Conservation (phyloP, 495 filamentous ascomycete genomes). For the Niebla homalea region DNA sequence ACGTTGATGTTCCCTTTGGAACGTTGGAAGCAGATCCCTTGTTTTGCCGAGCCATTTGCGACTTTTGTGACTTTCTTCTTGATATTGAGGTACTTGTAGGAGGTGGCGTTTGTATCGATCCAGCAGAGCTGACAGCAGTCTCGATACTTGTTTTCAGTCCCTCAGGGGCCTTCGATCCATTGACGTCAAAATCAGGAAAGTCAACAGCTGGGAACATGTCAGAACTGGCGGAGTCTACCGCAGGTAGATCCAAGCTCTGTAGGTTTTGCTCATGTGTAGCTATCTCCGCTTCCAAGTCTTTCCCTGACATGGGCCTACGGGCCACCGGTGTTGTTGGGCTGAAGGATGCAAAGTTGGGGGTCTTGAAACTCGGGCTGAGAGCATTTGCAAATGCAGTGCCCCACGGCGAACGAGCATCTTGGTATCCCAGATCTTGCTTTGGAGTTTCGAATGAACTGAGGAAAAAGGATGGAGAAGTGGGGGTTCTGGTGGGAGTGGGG, state of each 20-base stretch:
- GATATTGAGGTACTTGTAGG: conserved; percentile 43
- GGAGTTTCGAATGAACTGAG: conserved; percentile 55
- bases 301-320: conserved; percentile 16
- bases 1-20: conserved; percentile 10
- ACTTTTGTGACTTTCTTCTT: conserved; percentile 22
- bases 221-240: conserved; percentile 35
- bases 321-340: conserved; percentile 15
- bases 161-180: conserved; percentile 1
- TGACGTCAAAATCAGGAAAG: background rate
- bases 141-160: conserved; percentile 27
- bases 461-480: conserved; percentile 49
- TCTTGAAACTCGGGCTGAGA: conserved; percentile 40
- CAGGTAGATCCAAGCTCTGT: background rate
- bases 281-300: conserved; percentile 30
- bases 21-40: conserved; percentile 19
- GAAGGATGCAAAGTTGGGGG: conserved; percentile 31
- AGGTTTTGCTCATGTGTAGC: conserved; percentile 31
- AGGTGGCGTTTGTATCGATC: conserved; percentile 54
- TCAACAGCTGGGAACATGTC: conserved; percentile 38
- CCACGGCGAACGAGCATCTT: conserved; percentile 39
- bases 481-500: conserved; percentile 63
- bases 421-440: conserved; percentile 42
- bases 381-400: conserved; percentile 40
- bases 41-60: conserved; percentile 18
- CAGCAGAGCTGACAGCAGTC: conserved; percentile 32